phyloP scores from a whole-genome alignment of 2,329 filamentous ascomycete species.

The Botryotinia globosa region DNA sequence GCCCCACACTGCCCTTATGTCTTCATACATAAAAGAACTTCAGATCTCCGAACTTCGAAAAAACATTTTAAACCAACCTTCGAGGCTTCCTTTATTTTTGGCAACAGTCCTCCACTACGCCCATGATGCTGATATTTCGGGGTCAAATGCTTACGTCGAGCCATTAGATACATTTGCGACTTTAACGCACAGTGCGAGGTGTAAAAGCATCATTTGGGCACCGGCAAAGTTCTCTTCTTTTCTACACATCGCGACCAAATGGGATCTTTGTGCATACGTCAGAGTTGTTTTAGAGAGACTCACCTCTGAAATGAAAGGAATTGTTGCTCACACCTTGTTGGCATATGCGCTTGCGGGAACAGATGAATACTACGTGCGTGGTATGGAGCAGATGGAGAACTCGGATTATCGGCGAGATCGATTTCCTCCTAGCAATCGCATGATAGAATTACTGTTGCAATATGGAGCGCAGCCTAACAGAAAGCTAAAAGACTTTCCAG shows the following conservation, averaged over 20 bases:
- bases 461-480: not conserved
- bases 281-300: too few relatives aligned
- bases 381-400: not conserved
- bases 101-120: not conserved
- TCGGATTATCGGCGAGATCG: not conserved
- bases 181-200: not conserved
- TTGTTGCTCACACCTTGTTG: too few relatives aligned
- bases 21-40: not conserved
- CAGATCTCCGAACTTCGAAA: not conserved
- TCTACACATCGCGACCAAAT: not conserved
- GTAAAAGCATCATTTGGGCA: not conserved
- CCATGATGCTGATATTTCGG: not conserved
- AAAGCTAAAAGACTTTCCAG: not conserved
- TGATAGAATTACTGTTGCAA: not conserved
- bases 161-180: not conserved
- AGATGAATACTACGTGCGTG: not conserved
- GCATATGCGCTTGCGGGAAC: not conserved
- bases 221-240: not conserved
- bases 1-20: not conserved
- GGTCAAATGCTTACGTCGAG: not conserved
- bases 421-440: not conserved
- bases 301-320: too few relatives aligned
- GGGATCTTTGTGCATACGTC: conserved; percentile 6
- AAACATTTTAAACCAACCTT: not conserved
- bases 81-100: not conserved